Conservation (phyloP, 2,329 filamentous ascomycete species). For the Arthrobotrys musiformis region DNA sequence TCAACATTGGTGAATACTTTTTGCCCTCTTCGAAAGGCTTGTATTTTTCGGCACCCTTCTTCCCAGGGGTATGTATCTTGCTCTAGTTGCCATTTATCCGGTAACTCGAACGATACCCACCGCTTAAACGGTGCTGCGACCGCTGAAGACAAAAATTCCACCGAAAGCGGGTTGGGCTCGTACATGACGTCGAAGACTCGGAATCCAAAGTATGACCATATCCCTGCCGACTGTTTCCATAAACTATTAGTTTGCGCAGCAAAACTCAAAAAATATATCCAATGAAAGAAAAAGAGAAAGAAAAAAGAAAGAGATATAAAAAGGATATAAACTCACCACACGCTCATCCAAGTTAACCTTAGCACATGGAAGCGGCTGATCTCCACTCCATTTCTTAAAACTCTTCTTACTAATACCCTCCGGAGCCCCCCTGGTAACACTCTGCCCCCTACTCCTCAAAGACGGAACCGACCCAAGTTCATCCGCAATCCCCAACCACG, state of each 20-base stretch:
- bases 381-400: too few species aligned
- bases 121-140: neutral
- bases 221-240: neutral
- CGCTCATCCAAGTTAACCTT: too few species aligned
- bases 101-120: neutral
- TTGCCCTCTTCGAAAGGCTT: neutral
- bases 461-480: too few species aligned
- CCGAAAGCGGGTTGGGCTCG: neutral
- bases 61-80: neutral
- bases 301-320: neutral
- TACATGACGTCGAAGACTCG: neutral
- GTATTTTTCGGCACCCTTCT: neutral
- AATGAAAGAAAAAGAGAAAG: neutral
- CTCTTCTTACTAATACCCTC: neutral
- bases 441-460: neutral
- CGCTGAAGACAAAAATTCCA: neutral
- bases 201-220: neutral
- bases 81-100: neutral
- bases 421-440: neutral
- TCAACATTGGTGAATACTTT: neutral
- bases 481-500: neutral
- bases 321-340: conserved; percentile 6
- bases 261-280: neutral
- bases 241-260: neutral
- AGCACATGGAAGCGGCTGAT: too few species aligned